Evolutionary conservation across 2,329 filamentous ascomycete species (phyloP).

Genomic region (Neofusicoccum laricinum): DNA sequence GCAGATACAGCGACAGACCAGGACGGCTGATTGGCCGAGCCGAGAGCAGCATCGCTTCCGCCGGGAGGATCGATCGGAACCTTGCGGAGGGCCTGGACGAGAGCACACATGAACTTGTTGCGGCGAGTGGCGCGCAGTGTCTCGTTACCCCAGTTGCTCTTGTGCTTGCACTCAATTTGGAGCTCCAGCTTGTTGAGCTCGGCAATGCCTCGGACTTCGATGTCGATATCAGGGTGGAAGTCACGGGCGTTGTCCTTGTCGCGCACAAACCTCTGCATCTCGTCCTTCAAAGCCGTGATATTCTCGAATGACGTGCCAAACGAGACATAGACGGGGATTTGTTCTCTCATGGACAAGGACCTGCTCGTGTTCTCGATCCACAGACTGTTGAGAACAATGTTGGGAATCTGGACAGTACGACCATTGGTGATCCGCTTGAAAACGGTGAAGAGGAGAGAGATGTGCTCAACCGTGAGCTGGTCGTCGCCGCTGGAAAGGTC

Average conservation of each 20-base stretch:
- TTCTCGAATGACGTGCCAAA: conserved; percentile 90
- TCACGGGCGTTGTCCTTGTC: conserved; percentile 84
- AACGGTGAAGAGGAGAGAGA: conserved; percentile 88
- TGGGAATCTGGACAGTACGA: conserved; percentile 80
- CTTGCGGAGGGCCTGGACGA: conserved; percentile 79
- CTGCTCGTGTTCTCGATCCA: conserved; percentile 95
- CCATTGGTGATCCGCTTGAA: conserved; percentile 81
- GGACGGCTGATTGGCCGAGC: conserved; percentile 65
- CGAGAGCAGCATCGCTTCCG: conserved; percentile 64
- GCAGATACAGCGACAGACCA: conserved; percentile 72
- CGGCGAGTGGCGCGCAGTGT: conserved; percentile 74
- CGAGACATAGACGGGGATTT: conserved; percentile 72
- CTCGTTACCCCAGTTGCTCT: conserved; percentile 67
- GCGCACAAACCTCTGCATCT: conserved; percentile 82
- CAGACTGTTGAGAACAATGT: conserved; percentile 85
- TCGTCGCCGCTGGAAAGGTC: conserved; percentile 64
- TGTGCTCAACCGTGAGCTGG: conserved; percentile 82
- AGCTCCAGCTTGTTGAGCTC: conserved; percentile 87
- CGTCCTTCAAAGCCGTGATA: conserved; percentile 75
- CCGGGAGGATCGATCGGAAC: conserved; percentile 83
- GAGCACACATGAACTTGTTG: conserved; percentile 95
- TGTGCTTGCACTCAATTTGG: conserved; percentile 82
- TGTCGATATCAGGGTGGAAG: conserved; percentile 79
- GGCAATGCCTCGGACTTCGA: conserved; percentile 75
- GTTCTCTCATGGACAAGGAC: conserved; percentile 87